Conservation (phyloP, 2,329 filamentous ascomycete species). For the Fusarium bulbicola region DNA sequence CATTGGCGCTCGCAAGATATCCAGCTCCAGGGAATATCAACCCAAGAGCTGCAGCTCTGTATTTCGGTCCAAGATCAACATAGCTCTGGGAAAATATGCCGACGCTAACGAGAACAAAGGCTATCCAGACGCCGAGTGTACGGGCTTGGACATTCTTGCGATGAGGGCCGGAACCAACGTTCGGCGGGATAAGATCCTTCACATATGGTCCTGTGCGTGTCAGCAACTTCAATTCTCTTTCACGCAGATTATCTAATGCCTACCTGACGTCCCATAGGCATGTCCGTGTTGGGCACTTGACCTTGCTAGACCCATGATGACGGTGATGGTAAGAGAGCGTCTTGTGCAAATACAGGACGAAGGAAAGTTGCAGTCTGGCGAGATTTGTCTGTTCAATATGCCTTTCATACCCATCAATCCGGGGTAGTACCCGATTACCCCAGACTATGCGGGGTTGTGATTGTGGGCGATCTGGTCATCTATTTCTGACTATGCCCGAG, state of each 20-base stretch:
- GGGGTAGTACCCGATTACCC: no score
- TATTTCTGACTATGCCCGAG: not conserved
- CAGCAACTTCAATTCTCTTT: rapidly evolving
- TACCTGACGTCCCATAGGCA: not conserved
- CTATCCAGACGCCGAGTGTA: rapidly evolving
- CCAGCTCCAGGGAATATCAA: not conserved
- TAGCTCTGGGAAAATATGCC: rapidly evolving
- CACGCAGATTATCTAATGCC: rapidly evolving
- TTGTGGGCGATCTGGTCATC: not conserved
- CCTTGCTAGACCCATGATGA: rapidly evolving
- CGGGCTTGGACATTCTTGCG: not conserved
- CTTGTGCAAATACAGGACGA: not conserved
- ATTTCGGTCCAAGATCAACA: rapidly evolving
- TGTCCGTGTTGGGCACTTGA: not conserved
- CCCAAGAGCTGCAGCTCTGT: not conserved
- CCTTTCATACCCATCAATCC: rapidly evolving
- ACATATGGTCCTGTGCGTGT: not conserved
- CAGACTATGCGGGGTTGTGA: not conserved
- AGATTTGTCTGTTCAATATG: no score
- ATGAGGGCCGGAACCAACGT: not conserved
- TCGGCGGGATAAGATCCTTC: not conserved
- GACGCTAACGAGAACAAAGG: rapidly evolving
- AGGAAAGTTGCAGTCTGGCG: no score
- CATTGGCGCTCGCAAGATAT: not conserved
- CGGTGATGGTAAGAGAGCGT: not conserved